Evolutionary conservation across 257 asterid genomes (phyloP), one percentile per base, ranked within the genome.

Genomic region (Paraleonurus japonicus): DNA sequence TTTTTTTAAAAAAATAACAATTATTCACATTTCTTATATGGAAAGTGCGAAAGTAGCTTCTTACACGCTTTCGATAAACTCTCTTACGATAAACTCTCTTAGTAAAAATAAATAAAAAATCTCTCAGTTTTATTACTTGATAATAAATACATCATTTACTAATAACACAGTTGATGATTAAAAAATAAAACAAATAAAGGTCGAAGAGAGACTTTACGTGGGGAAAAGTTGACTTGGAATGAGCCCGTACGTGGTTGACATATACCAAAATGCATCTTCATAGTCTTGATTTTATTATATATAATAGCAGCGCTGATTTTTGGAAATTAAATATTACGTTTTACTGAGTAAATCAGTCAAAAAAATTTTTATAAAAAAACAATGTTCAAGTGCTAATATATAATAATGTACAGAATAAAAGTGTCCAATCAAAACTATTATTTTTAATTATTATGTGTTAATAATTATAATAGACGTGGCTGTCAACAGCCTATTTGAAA

Each of bases 401-500:
- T 57, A 57, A 54, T 27, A 43, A 20, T n/a, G 53, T 37, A 13
- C 1, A 39, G 41, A 65, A 65, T 53, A n/a, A 12, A 61, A 45
- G 37, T 17, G 64, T 3, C 48, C 58, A 63, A 53, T 35, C 58
- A 73, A 67, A 55, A 23, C 20, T 16, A 26, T 12, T 26, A 70
- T 64, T 41, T 64, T 47, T 6, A 6, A 32, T 32, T 65, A 60
- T 26, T n/a, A n/a, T n/a, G n/a, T n/a, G n/a, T n/a, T n/a, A n/a
- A n/a, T n/a, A n/a, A 28, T 50, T 16, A 60, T 48, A 61, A 48
- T 62, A 51, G 57, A 59, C 20, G 11, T 16, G 64, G 78, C 48
- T 78, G 69, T 73, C 78, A 73, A 67, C 78, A 51, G 67, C 73
- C 53, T 45, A 74, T 23, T 32, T 59, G 70, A 74, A 79, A 64